phyloP scores from a whole-genome alignment of 1,284 basidiomycete genomes.

The Pseudozyma thailandica region DNA sequence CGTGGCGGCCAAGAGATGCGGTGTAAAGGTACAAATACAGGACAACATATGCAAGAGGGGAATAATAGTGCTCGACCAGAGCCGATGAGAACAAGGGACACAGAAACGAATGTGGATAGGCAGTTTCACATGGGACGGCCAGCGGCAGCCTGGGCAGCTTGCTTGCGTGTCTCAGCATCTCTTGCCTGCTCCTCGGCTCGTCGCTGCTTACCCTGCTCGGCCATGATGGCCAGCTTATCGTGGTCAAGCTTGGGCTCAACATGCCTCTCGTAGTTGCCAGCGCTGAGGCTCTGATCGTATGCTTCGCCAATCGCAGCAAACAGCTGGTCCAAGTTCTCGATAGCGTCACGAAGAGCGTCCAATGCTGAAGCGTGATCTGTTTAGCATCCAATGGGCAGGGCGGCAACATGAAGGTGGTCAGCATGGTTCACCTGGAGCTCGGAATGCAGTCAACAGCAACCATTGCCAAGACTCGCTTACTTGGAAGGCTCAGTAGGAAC shows the following conservation, averaged over 20 bases:
- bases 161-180: conserved; percentile 36
- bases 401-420: neutral
- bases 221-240: conserved; percentile 35
- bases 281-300: conserved; percentile 54
- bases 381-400: neutral
- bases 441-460: conserved; percentile 3
- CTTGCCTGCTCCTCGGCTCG: conserved; percentile 38
- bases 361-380: conserved; percentile 52
- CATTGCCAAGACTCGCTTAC: conserved; percentile 7
- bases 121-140: conserved; percentile 38
- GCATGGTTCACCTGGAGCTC: neutral
- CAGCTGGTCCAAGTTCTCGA: conserved; percentile 59
- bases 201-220: conserved; percentile 42
- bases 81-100: neutral
- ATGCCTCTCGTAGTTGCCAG: conserved; percentile 54
- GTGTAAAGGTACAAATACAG: conserved; percentile 45
- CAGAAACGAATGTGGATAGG: neutral
- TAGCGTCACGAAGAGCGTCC: conserved; percentile 59
- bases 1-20: conserved; percentile 9
- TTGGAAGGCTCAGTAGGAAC: conserved; percentile 67
- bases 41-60: neutral
- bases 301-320: conserved; percentile 58
- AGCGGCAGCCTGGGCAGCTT: conserved; percentile 38
- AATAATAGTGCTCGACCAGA: neutral
- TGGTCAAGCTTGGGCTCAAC: conserved; percentile 52